Base-by-base conservation (phyloP, 192 early-diverging fungal species). In the Podila horticola region DNA sequence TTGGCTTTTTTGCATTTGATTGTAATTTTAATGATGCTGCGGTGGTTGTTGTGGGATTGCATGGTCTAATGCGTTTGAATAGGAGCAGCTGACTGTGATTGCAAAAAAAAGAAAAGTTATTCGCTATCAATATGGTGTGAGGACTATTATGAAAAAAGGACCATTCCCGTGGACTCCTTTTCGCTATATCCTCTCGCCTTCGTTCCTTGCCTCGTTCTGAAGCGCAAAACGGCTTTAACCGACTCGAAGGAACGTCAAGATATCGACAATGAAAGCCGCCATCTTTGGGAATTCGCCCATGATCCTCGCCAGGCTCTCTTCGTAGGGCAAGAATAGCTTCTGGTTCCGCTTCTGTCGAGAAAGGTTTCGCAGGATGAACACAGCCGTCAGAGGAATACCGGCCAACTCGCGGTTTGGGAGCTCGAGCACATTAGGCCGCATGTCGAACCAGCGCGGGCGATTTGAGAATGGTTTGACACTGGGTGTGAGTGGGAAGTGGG, bases 341-440 rank as follows among this genome's bases (percentile, higher is more conserved):
- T 85, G 74, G 55, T 85, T 83, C 45, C 82, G 76, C 49, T 85
- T 84, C 26, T 86, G 73, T 30, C 74, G 60, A 7, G 82, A 86
- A 1, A 90, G 61, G 48, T 90, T 90, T 49, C 89, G 66, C 11
- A 90, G 67, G 19, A 90, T 62, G 49, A 90, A 74, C 2, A 87
- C 86, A 13, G 89, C 86, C n/a, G 88, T 88, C 62, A 90, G 38
- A 10, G 89, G 89, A 57, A 90, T 83, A 26, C 89, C 89, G 13
- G 82, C 74, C 57, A 82, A 52, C 62, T 85, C 84, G 5, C 84
- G 75, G 31, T 59, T 59, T 5, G 64, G 66, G 26, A 72, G 67
- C 7, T 74, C 75, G 5, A 83, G 79, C 15, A 87, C 83, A 20
- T 86, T 84, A 20, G 84, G 81, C 11, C 77, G 71, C 74, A 74